Evolutionary conservation across 2,329 filamentous ascomycete species (phyloP).

Genomic region (Apiospora kogelbergensis): DNA sequence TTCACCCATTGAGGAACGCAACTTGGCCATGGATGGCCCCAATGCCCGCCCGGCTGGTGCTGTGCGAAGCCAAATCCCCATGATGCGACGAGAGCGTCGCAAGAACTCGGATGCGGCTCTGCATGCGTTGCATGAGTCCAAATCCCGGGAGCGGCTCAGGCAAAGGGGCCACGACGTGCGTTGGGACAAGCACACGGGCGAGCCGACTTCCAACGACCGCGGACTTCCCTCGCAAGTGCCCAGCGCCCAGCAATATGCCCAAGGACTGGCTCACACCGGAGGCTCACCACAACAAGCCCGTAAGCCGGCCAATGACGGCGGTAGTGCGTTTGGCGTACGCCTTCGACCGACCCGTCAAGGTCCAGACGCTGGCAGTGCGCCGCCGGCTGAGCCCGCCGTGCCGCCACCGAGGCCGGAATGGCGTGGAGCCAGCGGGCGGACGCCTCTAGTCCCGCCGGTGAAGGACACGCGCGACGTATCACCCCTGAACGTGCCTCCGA

Average conservation of each 20-base stretch:
- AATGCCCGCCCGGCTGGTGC: slow-evolving; percentile 23
- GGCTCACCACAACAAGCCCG: slow-evolving; percentile 46
- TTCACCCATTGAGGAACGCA: slow-evolving; percentile 53
- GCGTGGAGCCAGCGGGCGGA: slow-evolving; percentile 72
- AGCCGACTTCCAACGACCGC: slow-evolving; percentile 57
- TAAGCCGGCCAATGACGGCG: not conserved
- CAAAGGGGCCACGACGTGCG: slow-evolving; percentile 36
- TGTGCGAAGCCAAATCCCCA: slow-evolving; percentile 47
- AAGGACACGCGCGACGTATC: slow-evolving; percentile 57
- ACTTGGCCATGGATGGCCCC: slow-evolving; percentile 23
- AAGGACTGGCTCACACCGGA: not conserved
- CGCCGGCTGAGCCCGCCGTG: not conserved
- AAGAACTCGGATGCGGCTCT: slow-evolving; percentile 42
- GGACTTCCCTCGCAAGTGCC: slow-evolving; percentile 55
- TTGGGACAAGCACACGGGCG: slow-evolving; percentile 68
- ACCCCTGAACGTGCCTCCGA: slow-evolving; percentile 57
- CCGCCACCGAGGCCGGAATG: slow-evolving; percentile 55
- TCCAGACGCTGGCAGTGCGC: not conserved
- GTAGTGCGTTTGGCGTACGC: slow-evolving; percentile 21
- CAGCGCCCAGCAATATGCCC: slow-evolving; percentile 49
- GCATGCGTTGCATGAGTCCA: slow-evolving; percentile 38
- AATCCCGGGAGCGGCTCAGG: slow-evolving; percentile 25
- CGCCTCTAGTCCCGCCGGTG: slow-evolving; percentile 62
- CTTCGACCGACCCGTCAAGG: slow-evolving; percentile 28
- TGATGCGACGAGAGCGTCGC: slow-evolving; percentile 51